Evolutionary conservation across 495 filamentous ascomycete genomes (phyloP).

Genomic region (Stereocaulon alpinum): DNA sequence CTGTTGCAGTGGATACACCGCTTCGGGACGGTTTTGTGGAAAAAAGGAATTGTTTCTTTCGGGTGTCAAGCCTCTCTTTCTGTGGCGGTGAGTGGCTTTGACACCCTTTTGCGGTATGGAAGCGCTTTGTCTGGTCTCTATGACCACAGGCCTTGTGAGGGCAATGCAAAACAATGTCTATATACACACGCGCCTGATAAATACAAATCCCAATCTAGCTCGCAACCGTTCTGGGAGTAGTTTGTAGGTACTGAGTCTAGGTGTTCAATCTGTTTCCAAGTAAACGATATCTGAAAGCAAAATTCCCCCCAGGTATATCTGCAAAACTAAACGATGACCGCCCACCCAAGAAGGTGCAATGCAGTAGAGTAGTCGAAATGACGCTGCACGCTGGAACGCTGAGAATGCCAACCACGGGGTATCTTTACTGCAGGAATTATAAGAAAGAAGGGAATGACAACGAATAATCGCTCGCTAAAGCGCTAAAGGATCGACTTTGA

Average conservation of each 20-base stretch:
- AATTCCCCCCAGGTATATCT: background rate
- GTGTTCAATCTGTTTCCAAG: background rate
- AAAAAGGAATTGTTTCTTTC: too few relatives aligned
- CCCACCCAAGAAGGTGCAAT: conserved; percentile 2
- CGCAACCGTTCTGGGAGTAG: background rate
- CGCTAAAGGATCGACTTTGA: conserved; percentile 12
- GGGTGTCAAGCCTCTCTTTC: background rate
- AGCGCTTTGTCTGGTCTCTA: background rate
- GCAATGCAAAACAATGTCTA: background rate
- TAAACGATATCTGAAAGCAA: background rate
- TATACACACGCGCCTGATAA: background rate
- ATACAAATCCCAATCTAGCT: conserved; percentile 1
- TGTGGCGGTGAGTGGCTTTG: background rate
- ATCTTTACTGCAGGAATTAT: conserved; percentile 15
- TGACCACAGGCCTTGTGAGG: background rate
- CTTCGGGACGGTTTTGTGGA: background rate
- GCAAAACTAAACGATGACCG: conserved; percentile 2
- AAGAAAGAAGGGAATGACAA: conserved; percentile 11
- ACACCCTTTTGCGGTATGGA: background rate
- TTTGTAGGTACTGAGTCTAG: conserved; percentile 5
- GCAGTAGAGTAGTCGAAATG: background rate
- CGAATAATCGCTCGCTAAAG: conserved; percentile 17
- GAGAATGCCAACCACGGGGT: conserved; percentile 18
- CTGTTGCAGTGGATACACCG: background rate
- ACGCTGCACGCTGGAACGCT: conserved; percentile 13